Base-by-base conservation (phyloP, 2,329 filamentous ascomycete genomes). In the Thielaviopsis euricoi region DNA sequence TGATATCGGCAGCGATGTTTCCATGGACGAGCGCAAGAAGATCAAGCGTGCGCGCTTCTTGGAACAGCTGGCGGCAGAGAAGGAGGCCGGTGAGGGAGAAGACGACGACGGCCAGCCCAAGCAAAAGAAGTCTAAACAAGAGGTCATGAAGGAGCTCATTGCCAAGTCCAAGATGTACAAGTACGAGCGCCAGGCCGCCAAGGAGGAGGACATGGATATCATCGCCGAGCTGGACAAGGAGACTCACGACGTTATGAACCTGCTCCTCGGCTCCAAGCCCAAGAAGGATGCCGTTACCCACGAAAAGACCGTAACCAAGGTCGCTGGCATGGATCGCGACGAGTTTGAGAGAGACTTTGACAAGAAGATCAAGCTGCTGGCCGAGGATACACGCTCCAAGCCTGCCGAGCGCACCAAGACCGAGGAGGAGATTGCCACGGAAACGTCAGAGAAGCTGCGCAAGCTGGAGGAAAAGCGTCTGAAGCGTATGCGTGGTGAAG, bases 101-200 rank as follows among this genome's bases (percentile, higher is more conserved):
- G 75, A 74, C 0, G 75, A 74, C 0, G 75, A 76, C 40, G 76
- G 76, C 21, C 73, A 83, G 62, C 89, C 89, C 0, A 86, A 91
- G 65, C 80, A 85, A 60, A 96, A 95, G 70, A 98, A 96, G 74
- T 85, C 85, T 2, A 97, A 96, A 72, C 87, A 93, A 57, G 93
- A 98, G 70, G 87, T 98, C 54, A 96, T 97, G 88, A 86, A 95
- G 66, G 94, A 98, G 70, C 79, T 98, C 61, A 96, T 98, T 63
- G 88, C 90, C 61, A 98, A 98, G 71, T 97, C 91, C 0, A 98
- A 98, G 68, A 77, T 87, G 62, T 80, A 96, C 77, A 97, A 95
- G 71, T 90, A 91, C 67, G 90, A 97, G 71, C 83, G 93, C 48
- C 93, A 98, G 70, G 84, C 88, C 61, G 82, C 82, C 26, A 96